Evolutionary conservation across 176 grass and related monocot species (phyloP).

Genomic region (Cenchrus purpureus): DNA sequence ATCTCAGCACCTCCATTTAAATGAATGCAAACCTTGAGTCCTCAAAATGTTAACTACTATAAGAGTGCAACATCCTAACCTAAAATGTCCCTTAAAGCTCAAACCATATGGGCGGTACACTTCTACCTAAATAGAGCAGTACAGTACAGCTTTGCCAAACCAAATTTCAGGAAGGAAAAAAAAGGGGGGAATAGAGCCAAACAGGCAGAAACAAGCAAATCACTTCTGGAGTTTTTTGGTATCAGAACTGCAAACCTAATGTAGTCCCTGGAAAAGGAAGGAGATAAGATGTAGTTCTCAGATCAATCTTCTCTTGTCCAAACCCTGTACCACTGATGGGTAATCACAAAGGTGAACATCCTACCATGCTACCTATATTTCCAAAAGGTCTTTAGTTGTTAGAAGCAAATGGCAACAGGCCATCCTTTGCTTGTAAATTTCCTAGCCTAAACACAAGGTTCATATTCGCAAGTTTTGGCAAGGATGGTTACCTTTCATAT

Average conservation of each 20-base stretch:
- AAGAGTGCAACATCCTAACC: conserved; percentile 35
- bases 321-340: not conserved
- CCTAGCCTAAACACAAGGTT: not conserved
- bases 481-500: not conserved
- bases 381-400: not conserved
- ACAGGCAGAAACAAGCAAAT: not conserved
- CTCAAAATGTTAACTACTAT: conserved; percentile 1
- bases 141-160: conserved; percentile 6
- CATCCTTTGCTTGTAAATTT: conserved; percentile 1
- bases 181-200: not conserved
- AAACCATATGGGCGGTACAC: conserved; percentile 23
- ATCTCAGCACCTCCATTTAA: conserved; percentile 18
- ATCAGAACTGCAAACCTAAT: conserved; percentile 13
- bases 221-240: not conserved
- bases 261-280: not conserved
- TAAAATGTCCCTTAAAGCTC: conserved; percentile 16
- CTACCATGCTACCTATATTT: not conserved
- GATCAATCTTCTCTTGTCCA: not conserved
- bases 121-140: conserved; percentile 22
- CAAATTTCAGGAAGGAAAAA: not conserved
- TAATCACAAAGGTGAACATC: not conserved
- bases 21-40: conserved; percentile 23
- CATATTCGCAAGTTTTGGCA: not conserved
- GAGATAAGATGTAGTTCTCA: not conserved
- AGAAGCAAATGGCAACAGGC: not conserved